phyloP scores from a whole-genome alignment of 2,329 filamentous ascomycete genomes.

The Xylaria sp. region DNA sequence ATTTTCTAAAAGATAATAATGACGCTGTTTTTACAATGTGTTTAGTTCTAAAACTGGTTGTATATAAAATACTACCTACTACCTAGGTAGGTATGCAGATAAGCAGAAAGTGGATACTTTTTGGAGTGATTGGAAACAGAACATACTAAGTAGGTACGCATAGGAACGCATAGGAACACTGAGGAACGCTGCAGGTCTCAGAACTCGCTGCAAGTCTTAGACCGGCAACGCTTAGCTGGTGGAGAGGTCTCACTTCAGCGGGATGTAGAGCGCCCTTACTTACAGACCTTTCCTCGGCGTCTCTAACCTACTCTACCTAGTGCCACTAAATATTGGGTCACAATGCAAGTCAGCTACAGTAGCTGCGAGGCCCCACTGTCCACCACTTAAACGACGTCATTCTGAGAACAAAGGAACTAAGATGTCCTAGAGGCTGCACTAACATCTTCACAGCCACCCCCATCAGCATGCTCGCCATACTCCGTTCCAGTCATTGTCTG shows the following conservation, averaged over 20 bases:
- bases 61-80: too few relatives aligned
- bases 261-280: background rate
- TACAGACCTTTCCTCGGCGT: background rate
- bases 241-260: constrained; percentile 20
- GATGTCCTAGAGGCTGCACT: constrained; percentile 26
- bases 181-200: constrained; percentile 29
- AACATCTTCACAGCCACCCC: constrained; percentile 24
- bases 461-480: constrained; percentile 1
- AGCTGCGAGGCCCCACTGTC: constrained; percentile 11
- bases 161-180: background rate
- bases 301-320: background rate
- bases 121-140: too few relatives aligned
- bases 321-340: constrained; percentile 12
- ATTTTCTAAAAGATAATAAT: too few relatives aligned
- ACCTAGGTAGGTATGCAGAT: background rate
- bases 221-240: constrained; percentile 4
- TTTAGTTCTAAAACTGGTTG: too few relatives aligned
- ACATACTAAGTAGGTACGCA: background rate
- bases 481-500: background rate
- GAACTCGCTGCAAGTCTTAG: constrained; percentile 21
- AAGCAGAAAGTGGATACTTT: too few relatives aligned
- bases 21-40: too few relatives aligned
- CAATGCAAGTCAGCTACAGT: constrained; percentile 13
- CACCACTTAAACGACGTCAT: constrained; percentile 23
- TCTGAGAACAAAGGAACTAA: too few relatives aligned